Evolutionary conservation across 208 protist species (phyloP).

Genomic region (Leishmania major): DNA sequence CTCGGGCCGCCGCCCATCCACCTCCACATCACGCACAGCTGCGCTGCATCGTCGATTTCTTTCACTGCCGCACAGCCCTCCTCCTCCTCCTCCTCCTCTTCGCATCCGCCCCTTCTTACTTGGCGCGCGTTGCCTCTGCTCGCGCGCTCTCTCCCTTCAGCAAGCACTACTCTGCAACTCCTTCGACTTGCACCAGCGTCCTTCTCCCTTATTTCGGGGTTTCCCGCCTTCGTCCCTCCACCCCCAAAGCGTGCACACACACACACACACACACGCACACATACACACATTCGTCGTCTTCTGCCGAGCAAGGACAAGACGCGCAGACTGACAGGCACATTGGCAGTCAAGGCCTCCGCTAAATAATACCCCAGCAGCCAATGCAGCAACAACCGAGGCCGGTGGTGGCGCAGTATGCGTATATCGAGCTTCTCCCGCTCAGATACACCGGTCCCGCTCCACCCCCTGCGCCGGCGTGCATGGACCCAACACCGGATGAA

Average conservation of each 20-base stretch:
- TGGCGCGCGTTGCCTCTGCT: background rate
- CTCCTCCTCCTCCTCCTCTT: background rate
- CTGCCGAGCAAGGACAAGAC: too few relatives aligned
- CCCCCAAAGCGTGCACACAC: background rate
- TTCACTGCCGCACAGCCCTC: background rate
- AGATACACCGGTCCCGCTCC: constrained; percentile 61
- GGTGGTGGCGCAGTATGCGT: constrained; percentile 9
- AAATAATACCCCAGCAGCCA: background rate
- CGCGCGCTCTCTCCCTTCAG: background rate
- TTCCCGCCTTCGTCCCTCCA: background rate
- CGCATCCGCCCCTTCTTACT: background rate
- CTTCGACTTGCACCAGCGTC: background rate
- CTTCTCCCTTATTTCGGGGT: background rate
- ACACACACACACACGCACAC: background rate
- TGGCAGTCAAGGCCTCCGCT: background rate
- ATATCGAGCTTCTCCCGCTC: constrained; percentile 50
- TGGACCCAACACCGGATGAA: constrained; percentile 73
- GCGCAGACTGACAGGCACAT: background rate
- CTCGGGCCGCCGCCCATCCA: background rate
- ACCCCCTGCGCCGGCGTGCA: constrained; percentile 53
- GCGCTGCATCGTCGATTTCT: background rate
- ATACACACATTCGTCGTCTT: background rate
- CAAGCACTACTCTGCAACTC: background rate
- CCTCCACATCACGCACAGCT: background rate
- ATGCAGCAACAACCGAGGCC: constrained; percentile 2